Percentiles rank a stretch among this genome's conserved stretches.
Conservation (phyloP, 2,329 filamentous ascomycete species). For the Ciborinia camelliae region DNA sequence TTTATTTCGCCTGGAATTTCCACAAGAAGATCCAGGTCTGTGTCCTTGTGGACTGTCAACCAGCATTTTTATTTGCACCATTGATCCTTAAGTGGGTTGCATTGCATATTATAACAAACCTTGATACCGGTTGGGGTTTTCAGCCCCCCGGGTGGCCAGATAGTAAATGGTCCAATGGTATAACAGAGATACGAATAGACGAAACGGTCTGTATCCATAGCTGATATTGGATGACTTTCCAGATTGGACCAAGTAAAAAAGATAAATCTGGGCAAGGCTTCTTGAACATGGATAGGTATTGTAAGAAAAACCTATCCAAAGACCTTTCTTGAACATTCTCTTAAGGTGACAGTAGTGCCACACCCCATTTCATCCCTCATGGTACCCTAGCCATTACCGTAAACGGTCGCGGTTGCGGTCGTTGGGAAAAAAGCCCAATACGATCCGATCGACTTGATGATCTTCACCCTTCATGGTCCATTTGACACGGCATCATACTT, state of each 20-base stretch:
- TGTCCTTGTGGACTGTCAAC: conserved; percentile 16
- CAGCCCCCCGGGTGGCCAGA: conserved; percentile 17
- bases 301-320: background rate
- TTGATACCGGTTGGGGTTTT: conserved; percentile 16
- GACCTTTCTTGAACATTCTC: conserved; percentile 3
- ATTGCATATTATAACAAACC: conserved; percentile 16
- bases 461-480: conserved; percentile 17
- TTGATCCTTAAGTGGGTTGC: conserved; percentile 15
- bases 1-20: conserved; percentile 1
- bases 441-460: conserved; percentile 17
- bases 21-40: conserved; percentile 11
- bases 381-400: conserved; percentile 15
- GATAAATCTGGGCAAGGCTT: conserved; percentile 5
- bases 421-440: conserved; percentile 9
- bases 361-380: conserved; percentile 7
- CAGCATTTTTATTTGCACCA: conserved; percentile 12
- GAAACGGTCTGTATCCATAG: conserved; percentile 19
- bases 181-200: conserved; percentile 17
- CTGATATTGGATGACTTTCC: conserved; percentile 20
- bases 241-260: background rate
- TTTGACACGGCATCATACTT: conserved; percentile 14
- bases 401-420: conserved; percentile 16
- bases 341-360: conserved; percentile 11
- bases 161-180: conserved; percentile 13
- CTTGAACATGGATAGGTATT: conserved; percentile 10